Conservation (phyloP, 2,329 filamentous ascomycete genomes). For the Pestalotiopsis sp. region DNA sequence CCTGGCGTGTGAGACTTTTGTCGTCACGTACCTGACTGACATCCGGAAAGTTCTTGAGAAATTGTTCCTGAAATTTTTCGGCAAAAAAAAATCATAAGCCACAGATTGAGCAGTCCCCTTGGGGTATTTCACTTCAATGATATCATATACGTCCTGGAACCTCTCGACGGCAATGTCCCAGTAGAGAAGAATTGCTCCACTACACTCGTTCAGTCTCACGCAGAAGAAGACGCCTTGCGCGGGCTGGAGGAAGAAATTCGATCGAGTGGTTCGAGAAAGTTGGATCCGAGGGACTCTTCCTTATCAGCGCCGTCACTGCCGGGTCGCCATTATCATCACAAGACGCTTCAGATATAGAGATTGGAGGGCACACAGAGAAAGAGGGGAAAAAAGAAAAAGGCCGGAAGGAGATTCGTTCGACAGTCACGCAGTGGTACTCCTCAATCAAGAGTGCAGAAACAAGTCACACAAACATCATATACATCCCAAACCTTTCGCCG, state of each 20-base stretch:
- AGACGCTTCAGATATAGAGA: background rate
- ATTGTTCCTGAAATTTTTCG: too few relatives aligned
- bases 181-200: background rate
- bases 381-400: background rate
- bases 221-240: background rate
- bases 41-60: background rate
- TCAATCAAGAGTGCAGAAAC: too few relatives aligned
- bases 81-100: too few relatives aligned
- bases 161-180: too few relatives aligned
- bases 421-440: too few relatives aligned
- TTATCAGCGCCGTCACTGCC: background rate
- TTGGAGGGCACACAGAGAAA: background rate
- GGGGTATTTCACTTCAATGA: too few relatives aligned
- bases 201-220: background rate
- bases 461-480: too few relatives aligned
- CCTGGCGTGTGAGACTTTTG: background rate
- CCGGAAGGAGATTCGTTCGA: too few relatives aligned
- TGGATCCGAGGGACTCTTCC: background rate
- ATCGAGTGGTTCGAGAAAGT: background rate
- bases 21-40: background rate
- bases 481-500: background rate
- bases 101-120: too few relatives aligned
- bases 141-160: too few relatives aligned
- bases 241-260: background rate
- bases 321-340: background rate